phyloP scores from a whole-genome alignment of 306 rosid species.

The Vigna radiata region DNA sequence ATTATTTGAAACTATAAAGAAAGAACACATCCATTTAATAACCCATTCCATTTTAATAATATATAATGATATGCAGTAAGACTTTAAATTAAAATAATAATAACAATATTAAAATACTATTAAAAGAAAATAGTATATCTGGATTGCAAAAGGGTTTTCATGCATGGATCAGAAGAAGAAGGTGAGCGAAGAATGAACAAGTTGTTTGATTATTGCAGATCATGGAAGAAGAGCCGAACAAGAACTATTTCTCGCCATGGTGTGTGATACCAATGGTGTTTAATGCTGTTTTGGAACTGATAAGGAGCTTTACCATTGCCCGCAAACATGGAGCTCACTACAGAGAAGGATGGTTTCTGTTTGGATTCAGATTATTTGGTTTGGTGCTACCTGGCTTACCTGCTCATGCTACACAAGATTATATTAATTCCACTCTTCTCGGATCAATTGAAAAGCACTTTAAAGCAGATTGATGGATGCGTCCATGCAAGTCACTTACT shows the following conservation, averaged over 20 bases:
- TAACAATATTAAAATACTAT: no score
- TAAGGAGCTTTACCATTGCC: conserved; percentile 72
- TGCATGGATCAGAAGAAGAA: no score
- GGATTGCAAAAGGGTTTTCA: neutral
- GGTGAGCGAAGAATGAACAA: no score
- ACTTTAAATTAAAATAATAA: no score
- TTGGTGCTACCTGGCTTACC: conserved; percentile 62
- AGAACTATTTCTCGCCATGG: conserved; percentile 62
- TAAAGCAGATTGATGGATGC: conserved; percentile 43
- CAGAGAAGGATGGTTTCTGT: conserved; percentile 61
- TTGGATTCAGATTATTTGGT: conserved; percentile 59
- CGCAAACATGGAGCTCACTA: conserved; percentile 52
- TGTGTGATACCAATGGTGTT: conserved; percentile 54
- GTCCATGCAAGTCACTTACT: no score
- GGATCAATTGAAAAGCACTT: conserved; percentile 53
- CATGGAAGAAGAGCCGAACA: conserved; percentile 71
- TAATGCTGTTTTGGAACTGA: conserved; percentile 61
- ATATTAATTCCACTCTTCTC: conserved; percentile 68
- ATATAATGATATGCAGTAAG: no score
- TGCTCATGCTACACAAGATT: conserved; percentile 76
- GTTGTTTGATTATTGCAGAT: conserved; percentile 44
- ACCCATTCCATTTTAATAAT: no score
- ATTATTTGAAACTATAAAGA: no score
- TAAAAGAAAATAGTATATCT: neutral
- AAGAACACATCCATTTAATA: no score